These are phyloP conservation scores for Verticillium klebahnii DNA, from an alignment of 2,329 filamentous ascomycete genomes.

Conservation along the genomic window DNA sequence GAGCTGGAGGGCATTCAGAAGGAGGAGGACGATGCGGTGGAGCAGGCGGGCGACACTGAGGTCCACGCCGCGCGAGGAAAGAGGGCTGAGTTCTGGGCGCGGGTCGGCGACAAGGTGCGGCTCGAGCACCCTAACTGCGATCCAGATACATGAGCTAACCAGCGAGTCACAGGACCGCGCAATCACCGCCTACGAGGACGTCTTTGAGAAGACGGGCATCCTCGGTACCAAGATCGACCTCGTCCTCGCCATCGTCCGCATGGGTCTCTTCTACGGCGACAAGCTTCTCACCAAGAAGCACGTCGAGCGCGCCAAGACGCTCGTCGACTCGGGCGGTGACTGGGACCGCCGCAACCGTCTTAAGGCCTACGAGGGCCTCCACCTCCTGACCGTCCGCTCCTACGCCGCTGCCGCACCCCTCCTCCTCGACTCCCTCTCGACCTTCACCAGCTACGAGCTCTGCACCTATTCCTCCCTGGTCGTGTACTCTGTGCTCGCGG, in stretches of 20 bases:
- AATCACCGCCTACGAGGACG: constrained; percentile 83
- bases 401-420: constrained; percentile 87
- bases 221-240: constrained; percentile 96
- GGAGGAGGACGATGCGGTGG: constrained; percentile 88
- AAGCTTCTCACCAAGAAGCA: constrained; percentile 90
- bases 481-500: constrained; percentile 91
- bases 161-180: constrained; percentile 73
- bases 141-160: constrained; percentile 9
- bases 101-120: constrained; percentile 88
- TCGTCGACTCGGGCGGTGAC: constrained; percentile 93
- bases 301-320: constrained; percentile 79
- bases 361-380: constrained; percentile 96
- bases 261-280: constrained; percentile 94
- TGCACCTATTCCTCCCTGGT: constrained; percentile 95
- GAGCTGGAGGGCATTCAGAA: constrained; percentile 75
- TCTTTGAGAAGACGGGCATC: constrained; percentile 96
- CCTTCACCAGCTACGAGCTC: constrained; percentile 97
- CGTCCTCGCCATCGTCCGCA: constrained; percentile 91
- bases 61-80: constrained; percentile 89
- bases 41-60: constrained; percentile 95
- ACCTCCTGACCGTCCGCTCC: constrained; percentile 86
- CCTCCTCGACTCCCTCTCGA: constrained; percentile 93
- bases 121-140: not conserved
- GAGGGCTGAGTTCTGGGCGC: constrained; percentile 92
- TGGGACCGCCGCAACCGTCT: constrained; percentile 98